Base-by-base conservation (phyloP, 345 rosid genomes). In the Camelina laxa region DNA sequence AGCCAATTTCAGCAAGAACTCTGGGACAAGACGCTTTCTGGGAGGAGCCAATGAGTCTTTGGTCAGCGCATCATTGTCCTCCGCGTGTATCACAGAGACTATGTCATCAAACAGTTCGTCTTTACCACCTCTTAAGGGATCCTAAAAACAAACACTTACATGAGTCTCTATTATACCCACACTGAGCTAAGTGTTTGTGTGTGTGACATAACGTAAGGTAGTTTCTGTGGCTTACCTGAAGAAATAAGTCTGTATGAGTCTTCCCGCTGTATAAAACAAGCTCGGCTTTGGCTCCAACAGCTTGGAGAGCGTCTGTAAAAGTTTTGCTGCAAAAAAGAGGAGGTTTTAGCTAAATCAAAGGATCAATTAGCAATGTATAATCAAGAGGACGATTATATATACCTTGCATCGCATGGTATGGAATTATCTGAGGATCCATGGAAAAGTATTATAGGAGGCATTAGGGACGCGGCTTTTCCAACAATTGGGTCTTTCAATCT, bases 71-170 rank as follows among this genome's bases (percentile, higher is more conserved):
- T 92, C 93, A 33, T 57, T 73, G 72, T 92, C 92, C 35, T 72
- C 82, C 0, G 89, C 85, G 51, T 92, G 96, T 83, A 95, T 85
- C 54, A 83, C 82, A 24, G 89, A 78, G 61, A 95, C 85, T 57
- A 95, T 48, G 71, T 89, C 90, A 60, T 92, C 87, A 35, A 92
- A 95, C 75, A 90, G 74, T 54, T 90, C 86, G 53, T 95, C 99
- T 79, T 85, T 77, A 51, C 99, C 97, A 0, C 97, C 99, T 85
- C 99, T 85, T 77, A 95, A 83, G 3, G 99, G 99, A 86, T 90
- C 97, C 99, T 95, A 69, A 1, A 59, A 73, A 56, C 55, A 70
- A 17, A 30, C 1, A 62, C 15, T 30, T 51, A 22, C 75, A 63
- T 19, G 12, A 7, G 11, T 48, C 63, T 48, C 63, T 64, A 22